phyloP scores from a whole-genome alignment of 2,329 filamentous ascomycete genomes.

The Aspergillus melleus region DNA sequence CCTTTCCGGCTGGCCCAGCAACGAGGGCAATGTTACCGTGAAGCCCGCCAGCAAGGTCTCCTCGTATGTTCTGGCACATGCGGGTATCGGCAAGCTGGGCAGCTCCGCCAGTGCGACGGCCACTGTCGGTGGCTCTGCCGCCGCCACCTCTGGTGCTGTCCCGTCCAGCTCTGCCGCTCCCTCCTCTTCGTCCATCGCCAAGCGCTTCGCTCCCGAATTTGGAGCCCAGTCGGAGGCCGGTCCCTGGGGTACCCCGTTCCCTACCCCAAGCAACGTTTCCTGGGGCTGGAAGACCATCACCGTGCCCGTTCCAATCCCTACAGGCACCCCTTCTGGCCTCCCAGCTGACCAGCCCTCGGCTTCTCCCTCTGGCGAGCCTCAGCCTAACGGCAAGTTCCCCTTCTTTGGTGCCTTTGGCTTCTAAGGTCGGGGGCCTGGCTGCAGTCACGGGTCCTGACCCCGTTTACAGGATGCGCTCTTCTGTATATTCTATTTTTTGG shows the following conservation, averaged over 20 bases:
- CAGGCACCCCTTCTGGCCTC: background rate
- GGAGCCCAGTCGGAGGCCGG: slow-evolving; percentile 9
- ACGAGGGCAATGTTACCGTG: slow-evolving; percentile 30
- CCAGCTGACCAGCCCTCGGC: background rate
- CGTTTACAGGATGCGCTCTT: background rate
- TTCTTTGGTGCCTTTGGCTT: background rate
- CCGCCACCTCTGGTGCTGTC: background rate
- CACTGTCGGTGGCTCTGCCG: background rate
- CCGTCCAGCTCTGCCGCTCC: slow-evolving; percentile 5
- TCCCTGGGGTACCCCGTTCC: slow-evolving; percentile 11
- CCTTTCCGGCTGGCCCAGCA: slow-evolving; percentile 32
- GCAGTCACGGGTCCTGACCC: background rate
- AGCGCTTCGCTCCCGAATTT: slow-evolving; percentile 4
- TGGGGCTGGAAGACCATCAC: slow-evolving; percentile 14
- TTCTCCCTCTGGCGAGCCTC: background rate
- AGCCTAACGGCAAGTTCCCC: background rate
- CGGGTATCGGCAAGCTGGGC: slow-evolving; percentile 30
- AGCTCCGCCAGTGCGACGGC: slow-evolving; percentile 6
- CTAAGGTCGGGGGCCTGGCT: background rate
- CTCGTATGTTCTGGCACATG: slow-evolving; percentile 29
- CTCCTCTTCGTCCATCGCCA: slow-evolving; percentile 9
- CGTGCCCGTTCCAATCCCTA: background rate
- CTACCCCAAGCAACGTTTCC: slow-evolving; percentile 6
- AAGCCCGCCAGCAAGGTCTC: slow-evolving; percentile 26
- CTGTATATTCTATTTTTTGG: background rate